These are phyloP conservation scores for Pseudogymnoascus destructans DNA, from an alignment of 2,329 filamentous ascomycete genomes.

Conservation along the genomic window DNA sequence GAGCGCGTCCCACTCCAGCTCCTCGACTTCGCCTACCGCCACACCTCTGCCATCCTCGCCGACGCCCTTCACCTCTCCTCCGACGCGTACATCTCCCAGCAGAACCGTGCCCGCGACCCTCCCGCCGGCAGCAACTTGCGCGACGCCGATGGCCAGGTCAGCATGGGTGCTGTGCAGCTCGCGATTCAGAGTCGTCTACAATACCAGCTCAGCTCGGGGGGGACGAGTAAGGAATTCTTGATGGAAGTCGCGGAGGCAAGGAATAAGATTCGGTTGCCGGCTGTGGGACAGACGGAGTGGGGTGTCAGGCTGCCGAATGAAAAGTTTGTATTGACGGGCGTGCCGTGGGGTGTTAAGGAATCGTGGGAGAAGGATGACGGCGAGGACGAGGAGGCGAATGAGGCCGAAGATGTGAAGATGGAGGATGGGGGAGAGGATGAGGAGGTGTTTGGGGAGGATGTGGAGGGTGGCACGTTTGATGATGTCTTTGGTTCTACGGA, in stretches of 20 bases:
- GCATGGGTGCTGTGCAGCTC: conserved; percentile 54
- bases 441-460: conserved; percentile 29
- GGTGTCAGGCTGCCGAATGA: conserved; percentile 53
- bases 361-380: conserved; percentile 38
- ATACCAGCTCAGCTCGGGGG: conserved; percentile 53
- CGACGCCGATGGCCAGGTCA: conserved; percentile 34
- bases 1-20: conserved; percentile 70
- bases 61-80: conserved; percentile 57
- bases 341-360: conserved; percentile 50
- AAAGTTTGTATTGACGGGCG: conserved; percentile 53
- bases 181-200: conserved; percentile 56
- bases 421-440: conserved; percentile 29
- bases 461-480: conserved; percentile 30
- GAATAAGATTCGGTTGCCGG: conserved; percentile 53
- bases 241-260: conserved; percentile 58
- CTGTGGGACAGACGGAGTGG: conserved; percentile 52
- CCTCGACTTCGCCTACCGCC: conserved; percentile 77
- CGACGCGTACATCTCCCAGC: conserved; percentile 47
- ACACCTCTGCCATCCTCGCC: conserved; percentile 57
- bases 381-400: conserved; percentile 32
- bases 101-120: conserved; percentile 24
- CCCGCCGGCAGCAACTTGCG: conserved; percentile 22
- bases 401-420: conserved; percentile 27
- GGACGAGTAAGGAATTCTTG: conserved; percentile 61
- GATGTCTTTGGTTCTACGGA: conserved; percentile 30